Evolutionary conservation across 2,329 filamentous ascomycete genomes (phyloP), one percentile per base, ranked within the genome.

Genomic region (Orbilia brochopaga): DNA sequence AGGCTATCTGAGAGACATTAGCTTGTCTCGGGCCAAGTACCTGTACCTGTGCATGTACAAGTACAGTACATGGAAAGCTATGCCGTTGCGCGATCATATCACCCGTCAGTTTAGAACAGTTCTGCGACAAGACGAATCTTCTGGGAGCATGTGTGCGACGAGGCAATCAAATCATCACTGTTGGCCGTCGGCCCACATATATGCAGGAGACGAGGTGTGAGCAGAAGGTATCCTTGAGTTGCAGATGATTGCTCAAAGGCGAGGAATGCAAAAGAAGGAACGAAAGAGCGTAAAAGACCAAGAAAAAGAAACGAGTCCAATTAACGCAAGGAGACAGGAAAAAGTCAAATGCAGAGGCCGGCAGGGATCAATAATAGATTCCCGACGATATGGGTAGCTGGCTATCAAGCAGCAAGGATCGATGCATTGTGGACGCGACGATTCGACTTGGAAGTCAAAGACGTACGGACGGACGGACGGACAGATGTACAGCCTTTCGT

Each of bases 301-400:
- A 7, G 19, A 21, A 60, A 35, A 30, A 52, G 5, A 30, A 27
- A 19, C 46, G 54, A 59, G 23, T 44, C 3, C 35, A 50, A 19
- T 15, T 50, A 17, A 40, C 8, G 50, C 5, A 35, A 50, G 21
- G 13, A 30, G 35, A 57, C n/a, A 61, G 35, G 23, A 32, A 35
- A 37, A 35, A 37, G 32, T 42, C 8, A 5, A 15, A 42, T 42
- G 37, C 37, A 42, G 13, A 42, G 15, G 5, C n/a, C n/a, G 13
- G 15, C 37, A 42, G 37, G 37, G 44, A 21, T 48, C 17, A 70
- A 62, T 50, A 58, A 59, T 70, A 63, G 59, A 64, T 56, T 65
- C 42, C 67, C 67, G 60, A 61, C 8, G 37, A 19, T 55, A 17
- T 53, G 67, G 60, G 48, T 70, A 55, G 21, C 50, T 70, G 42